phyloP scores from a whole-genome alignment of 1,284 basidiomycete species.

The Entoloma clypeatum region DNA sequence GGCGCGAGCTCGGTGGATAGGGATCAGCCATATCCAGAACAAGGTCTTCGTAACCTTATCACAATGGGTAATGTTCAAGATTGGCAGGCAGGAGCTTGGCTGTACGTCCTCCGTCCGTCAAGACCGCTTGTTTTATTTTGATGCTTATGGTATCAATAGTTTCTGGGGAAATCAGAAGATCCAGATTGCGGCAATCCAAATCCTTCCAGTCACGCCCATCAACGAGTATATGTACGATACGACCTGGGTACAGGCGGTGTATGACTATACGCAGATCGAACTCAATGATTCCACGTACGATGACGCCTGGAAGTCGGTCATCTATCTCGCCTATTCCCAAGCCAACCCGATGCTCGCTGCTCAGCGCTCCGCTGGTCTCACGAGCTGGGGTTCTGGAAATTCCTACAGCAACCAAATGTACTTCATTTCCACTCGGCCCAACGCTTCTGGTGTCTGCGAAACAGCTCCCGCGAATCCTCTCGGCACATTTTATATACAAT shows the following conservation, averaged over 20 bases:
- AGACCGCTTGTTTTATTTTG: background rate
- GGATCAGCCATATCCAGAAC: slow-evolving; percentile 34
- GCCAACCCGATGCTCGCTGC: slow-evolving; percentile 25
- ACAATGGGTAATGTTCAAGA: slow-evolving; percentile 35
- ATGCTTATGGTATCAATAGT: slow-evolving; percentile 14
- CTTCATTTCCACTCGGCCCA: slow-evolving; percentile 31
- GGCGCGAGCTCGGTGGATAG: slow-evolving; percentile 23
- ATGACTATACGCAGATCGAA: slow-evolving; percentile 26
- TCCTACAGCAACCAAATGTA: slow-evolving; percentile 30
- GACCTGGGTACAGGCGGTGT: slow-evolving; percentile 27
- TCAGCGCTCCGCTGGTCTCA: slow-evolving; percentile 27
- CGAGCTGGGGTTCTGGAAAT: slow-evolving; percentile 32
- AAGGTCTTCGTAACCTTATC: slow-evolving; percentile 26
- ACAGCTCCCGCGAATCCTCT: slow-evolving; percentile 22
- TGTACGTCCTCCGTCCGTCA: slow-evolving; percentile 20
- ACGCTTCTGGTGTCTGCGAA: slow-evolving; percentile 25
- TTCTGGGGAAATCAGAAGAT: slow-evolving; percentile 34
- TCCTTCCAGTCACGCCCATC: slow-evolving; percentile 33
- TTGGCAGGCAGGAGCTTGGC: slow-evolving; percentile 34
- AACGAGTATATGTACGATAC: slow-evolving; percentile 34
- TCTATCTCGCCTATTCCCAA: slow-evolving; percentile 31
- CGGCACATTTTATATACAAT: slow-evolving; percentile 28
- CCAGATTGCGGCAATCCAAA: slow-evolving; percentile 35
- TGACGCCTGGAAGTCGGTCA: slow-evolving; percentile 34
- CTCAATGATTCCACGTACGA: slow-evolving; percentile 25